A percentile compares a stretch with the other conserved stretches of the same genome.
These are phyloP conservation scores for Chlorella vulgaris DNA, from an alignment of 139 green algal species.

Conservation along the genomic window DNA sequence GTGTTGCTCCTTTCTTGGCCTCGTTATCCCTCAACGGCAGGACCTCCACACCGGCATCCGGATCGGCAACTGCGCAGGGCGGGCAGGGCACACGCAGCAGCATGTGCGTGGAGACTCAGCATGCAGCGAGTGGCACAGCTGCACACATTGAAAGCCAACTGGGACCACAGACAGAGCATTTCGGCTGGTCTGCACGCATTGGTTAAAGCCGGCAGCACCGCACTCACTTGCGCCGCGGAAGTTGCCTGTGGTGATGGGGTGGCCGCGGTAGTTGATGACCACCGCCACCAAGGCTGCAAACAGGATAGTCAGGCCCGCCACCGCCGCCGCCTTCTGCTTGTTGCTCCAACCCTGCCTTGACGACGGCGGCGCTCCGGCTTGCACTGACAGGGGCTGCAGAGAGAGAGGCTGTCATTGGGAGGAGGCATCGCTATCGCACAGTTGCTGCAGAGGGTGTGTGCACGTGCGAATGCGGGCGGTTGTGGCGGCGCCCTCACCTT, in stretches of 20 bases:
- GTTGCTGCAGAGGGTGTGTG: too few relatives aligned
- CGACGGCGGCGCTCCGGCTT: neutral
- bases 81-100: neutral
- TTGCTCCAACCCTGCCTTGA: neutral
- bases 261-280: constrained; percentile 2
- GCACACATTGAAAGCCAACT: neutral
- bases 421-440: neutral
- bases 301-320: neutral
- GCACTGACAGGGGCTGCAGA: constrained; percentile 41
- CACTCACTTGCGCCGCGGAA: constrained; percentile 16
- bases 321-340: constrained; percentile 22
- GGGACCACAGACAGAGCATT: neutral
- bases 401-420: neutral
- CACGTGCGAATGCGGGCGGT: too few relatives aligned
- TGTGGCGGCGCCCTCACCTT: too few relatives aligned
- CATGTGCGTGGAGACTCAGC: too few relatives aligned
- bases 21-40: neutral
- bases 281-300: constrained; percentile 23
- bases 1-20: neutral
- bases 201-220: neutral
- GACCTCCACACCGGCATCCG: neutral
- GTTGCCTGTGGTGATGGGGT: neutral
- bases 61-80: constrained; percentile 18
- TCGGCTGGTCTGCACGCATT: too few relatives aligned
- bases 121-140: too few relatives aligned